Evolutionary conservation across 2,329 filamentous ascomycete genomes (phyloP), one percentile per base, ranked within the genome.

Genomic region (Apiospora phragmitis): DNA sequence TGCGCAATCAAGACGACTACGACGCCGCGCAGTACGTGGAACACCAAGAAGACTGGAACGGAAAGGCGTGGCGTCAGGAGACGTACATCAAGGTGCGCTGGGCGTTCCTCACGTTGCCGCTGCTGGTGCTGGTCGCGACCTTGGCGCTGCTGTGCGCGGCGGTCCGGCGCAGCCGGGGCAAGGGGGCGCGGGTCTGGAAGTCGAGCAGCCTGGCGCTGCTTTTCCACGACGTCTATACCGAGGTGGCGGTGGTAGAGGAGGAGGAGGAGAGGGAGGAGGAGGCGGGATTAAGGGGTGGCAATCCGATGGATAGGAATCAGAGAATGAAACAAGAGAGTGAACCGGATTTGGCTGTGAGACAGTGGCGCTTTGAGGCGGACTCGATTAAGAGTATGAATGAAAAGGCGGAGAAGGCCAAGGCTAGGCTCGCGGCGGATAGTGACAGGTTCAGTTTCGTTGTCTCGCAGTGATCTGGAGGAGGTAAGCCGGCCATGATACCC

Each of bases 61-160:
- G 55, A 32, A 38, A 62, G 18, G 55, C 55, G 32, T 62, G 55
- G 55, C 55, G 55, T 0, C 55, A 62, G 29, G 55, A 62, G 55
- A 62, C 55, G 1, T 62, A 62, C 9, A 62, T 62, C 21, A 21
- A 38, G 32, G 55, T 62, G 55, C 55, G 32, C 8, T 62, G 55
- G 55, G 55, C 4, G 18, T 62, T 38, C 32, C 1, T 62, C 18
- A n/a, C 55, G 18, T 3, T 62, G 18, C 55, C 55, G 29, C 32
- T 62, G 32, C 3, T 38, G 29, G 55, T 62, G 18, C 55, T 62
- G 32, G 29, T 7, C 18, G 55, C 55, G 8, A n/a, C 32, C 3
- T 14, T 35, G 55, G 55, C 32, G 21, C 55, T 62, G 7, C 32
- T 62, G 21, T 21, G 18, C 8, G 55, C 2, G 2, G 55, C 55